Conservation (phyloP, 495 filamentous ascomycete genomes). For the Penicillium manginii region DNA sequence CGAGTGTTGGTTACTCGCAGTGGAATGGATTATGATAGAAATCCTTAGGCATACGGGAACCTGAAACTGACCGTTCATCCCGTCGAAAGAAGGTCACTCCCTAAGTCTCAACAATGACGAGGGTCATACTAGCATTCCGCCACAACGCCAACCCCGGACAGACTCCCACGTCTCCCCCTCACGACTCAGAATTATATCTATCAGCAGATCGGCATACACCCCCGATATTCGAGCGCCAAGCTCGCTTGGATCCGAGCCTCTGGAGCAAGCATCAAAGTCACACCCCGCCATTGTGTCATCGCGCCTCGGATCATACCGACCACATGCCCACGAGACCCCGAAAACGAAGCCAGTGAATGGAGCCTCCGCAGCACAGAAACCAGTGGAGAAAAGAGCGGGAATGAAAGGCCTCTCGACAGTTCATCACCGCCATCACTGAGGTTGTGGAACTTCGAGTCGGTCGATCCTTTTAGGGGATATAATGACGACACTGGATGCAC, state of each 20-base stretch:
- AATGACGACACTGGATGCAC: slow-evolving; percentile 1
- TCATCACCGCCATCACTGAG: background rate
- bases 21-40: too few relatives aligned
- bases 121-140: background rate
- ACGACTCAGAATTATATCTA: background rate
- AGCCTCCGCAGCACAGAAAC: background rate
- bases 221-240: background rate
- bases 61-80: too few relatives aligned
- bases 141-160: background rate
- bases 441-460: background rate
- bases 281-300: background rate
- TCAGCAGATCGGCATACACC: background rate
- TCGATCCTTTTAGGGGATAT: background rate
- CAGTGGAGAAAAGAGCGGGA: too few relatives aligned
- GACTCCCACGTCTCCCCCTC: background rate
- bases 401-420: too few relatives aligned
- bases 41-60: too few relatives aligned
- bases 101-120: background rate
- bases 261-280: background rate
- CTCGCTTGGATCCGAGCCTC: background rate
- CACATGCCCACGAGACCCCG: background rate
- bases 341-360: background rate
- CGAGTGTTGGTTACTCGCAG: too few relatives aligned
- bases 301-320: background rate
- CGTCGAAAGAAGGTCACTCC: too few relatives aligned